Evolutionary conservation across 345 rosid genomes (phyloP), one percentile per base, ranked within the genome.

Genomic region (Dipteronia sinensis): DNA sequence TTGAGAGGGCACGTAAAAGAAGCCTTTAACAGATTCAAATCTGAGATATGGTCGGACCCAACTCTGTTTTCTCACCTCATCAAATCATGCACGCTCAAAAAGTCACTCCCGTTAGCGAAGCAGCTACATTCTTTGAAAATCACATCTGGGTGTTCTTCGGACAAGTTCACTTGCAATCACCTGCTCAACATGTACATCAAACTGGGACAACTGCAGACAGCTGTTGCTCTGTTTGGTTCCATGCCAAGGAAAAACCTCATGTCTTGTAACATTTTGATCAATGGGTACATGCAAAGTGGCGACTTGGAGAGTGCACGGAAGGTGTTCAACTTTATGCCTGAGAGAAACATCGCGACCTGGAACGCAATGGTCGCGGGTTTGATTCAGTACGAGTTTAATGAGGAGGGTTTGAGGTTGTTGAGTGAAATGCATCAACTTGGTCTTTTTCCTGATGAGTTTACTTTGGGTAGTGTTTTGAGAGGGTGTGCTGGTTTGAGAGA

Each of bases 261-360:
- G 98, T 92, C 98, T 7, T 81, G 88, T 47, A 93, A 95, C 82
- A 92, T 93, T 61, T 74, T 95, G 78, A 90, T 92, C 1, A 89
- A 88, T 4, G 96, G 86, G 8, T 79, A 82, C 72, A 25, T 88
- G 0, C 79, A 75, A 22, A 44, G 16, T 0, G 95, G 90, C 0
- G 92, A 93, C 77, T 66, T 90, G 77, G 78, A 64, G 1, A 63
- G 74, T 82, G 97, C 95, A 1, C 75, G 74, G 20, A 85, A 91
- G 44, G 62, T 93, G 91, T 93, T 93, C 19, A 91, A 89, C 51
- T 86, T 85, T 80, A 93, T 90, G 97, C 20, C 86, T 51, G 90
- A 83, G 0, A 88, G 89, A 83, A 93, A 91, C 65, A 71, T 87
- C 9, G 87, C 92, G 0, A 81, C 97, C 0, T 91, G 95, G 93